phyloP scores from a whole-genome alignment of 176 grass and related monocot species.

The Hordeum marinum region DNA sequence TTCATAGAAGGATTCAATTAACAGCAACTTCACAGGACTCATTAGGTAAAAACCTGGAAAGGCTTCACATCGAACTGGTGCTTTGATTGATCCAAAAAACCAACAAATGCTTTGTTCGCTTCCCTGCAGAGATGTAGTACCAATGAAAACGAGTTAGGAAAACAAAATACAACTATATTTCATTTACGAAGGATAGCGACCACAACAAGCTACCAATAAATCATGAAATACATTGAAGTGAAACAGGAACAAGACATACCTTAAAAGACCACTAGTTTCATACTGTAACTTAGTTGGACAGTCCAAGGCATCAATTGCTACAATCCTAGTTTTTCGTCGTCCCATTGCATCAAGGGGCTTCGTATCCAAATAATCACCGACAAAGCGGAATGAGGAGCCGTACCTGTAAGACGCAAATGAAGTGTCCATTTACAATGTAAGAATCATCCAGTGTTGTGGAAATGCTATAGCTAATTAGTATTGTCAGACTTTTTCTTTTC shows the following conservation, averaged over 20 bases:
- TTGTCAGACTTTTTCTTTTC: not conserved
- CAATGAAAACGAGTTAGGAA: not conserved
- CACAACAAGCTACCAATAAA: not conserved
- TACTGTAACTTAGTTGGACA: slow-evolving; percentile 61
- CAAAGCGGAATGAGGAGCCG: slow-evolving; percentile 76
- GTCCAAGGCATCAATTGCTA: slow-evolving; percentile 85
- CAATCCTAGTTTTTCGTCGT: slow-evolving; percentile 70
- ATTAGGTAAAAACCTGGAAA: slow-evolving; percentile 43
- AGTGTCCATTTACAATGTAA: not conserved
- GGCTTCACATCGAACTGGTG: slow-evolving; percentile 25
- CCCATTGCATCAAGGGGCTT: slow-evolving; percentile 66
- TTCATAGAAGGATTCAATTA: not conserved
- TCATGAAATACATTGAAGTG: not conserved
- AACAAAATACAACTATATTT: not conserved
- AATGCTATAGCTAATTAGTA: not conserved
- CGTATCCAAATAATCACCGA: slow-evolving; percentile 65
- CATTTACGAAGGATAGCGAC: not conserved
- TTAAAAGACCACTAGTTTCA: slow-evolving; percentile 54
- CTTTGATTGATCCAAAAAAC: slow-evolving; percentile 64
- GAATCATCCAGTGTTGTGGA: not conserved
- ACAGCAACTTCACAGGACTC: not conserved
- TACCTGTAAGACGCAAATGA: slow-evolving; percentile 42
- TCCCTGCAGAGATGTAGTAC: slow-evolving; percentile 44
- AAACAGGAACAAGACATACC: slow-evolving; percentile 41
- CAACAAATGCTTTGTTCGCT: slow-evolving; percentile 86